Percentiles rank a stretch among this genome's conserved stretches.
phyloP scores from a whole-genome alignment of 495 filamentous ascomycete species.

The Rhypophila decipiens region DNA sequence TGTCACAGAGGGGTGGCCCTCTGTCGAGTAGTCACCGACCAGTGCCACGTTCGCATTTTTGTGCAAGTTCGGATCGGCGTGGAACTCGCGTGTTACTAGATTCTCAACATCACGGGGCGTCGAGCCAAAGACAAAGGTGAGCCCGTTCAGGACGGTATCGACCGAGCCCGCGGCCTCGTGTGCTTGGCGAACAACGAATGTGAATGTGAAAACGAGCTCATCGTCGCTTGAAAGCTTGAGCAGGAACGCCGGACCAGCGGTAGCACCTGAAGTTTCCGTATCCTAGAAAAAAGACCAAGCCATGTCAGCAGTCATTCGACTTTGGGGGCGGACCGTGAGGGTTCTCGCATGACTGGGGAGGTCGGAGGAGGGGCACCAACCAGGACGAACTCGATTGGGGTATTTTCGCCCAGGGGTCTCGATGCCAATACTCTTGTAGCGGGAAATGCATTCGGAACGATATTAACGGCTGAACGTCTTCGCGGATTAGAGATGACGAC shows the following conservation, averaged over 20 bases:
- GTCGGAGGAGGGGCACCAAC: slow-evolving; percentile 36
- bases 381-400: slow-evolving; percentile 84
- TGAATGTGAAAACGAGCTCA: slow-evolving; percentile 86
- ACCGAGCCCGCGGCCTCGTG: slow-evolving; percentile 44
- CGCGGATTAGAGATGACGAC: slow-evolving; percentile 72
- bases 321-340: too few species aligned
- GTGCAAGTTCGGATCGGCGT: slow-evolving; percentile 94
- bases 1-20: slow-evolving; percentile 71
- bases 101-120: slow-evolving; percentile 84
- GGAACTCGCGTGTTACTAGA: slow-evolving; percentile 87
- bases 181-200: slow-evolving; percentile 74
- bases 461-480: slow-evolving; percentile 64
- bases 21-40: slow-evolving; percentile 80
- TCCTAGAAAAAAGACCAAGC: slow-evolving; percentile 51
- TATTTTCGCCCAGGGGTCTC: slow-evolving; percentile 67
- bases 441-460: slow-evolving; percentile 85
- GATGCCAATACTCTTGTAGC: slow-evolving; percentile 72
- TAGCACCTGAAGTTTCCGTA: slow-evolving; percentile 56
- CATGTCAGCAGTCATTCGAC: slow-evolving; percentile 6
- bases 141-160: slow-evolving; percentile 77
- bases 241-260: slow-evolving; percentile 63
- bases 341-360: slow-evolving; percentile 8
- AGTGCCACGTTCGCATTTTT: slow-evolving; percentile 94
- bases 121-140: slow-evolving; percentile 88
- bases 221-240: slow-evolving; percentile 85